Conservation (phyloP, 2,329 filamentous ascomycete species). For the Fusarium multiceps region DNA sequence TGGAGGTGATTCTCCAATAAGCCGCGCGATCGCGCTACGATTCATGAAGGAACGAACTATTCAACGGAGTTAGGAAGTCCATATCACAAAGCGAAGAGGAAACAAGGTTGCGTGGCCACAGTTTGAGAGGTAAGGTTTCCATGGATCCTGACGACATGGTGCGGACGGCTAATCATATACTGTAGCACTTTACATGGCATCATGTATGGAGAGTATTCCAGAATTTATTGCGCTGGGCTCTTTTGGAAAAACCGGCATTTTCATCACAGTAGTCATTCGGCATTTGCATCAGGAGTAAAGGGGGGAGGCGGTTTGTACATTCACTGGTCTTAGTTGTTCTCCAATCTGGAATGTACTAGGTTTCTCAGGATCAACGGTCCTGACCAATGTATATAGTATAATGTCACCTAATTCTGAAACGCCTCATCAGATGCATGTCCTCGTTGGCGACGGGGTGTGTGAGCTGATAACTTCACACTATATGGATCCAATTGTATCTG, state of each 20-base stretch:
- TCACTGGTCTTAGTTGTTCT: conserved; percentile 3
- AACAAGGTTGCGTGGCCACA: background rate
- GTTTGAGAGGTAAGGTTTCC: conserved; percentile 6
- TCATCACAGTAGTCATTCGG: background rate
- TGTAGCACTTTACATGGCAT: background rate
- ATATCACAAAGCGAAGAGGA: background rate
- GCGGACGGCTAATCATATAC: conserved; percentile 5
- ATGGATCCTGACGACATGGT: background rate
- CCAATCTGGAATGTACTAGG: conserved; percentile 19
- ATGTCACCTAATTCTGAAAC: conserved; percentile 45
- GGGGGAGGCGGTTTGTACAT: background rate
- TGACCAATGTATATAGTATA: conserved; percentile 26
- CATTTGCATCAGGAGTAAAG: background rate
- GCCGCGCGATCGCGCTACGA: conserved; percentile 16
- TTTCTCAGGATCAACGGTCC: conserved; percentile 30
- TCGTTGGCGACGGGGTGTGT: conserved; percentile 27
- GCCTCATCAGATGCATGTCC: conserved; percentile 45
- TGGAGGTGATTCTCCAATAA: conserved; percentile 68
- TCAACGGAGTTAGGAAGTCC: conserved; percentile 18
- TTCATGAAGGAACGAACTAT: conserved; percentile 33
- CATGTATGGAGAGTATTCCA: background rate
- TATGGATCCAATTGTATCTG: conserved; percentile 17
- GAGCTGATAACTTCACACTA: conserved; percentile 24
- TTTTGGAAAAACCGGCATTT: background rate
- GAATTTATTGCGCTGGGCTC: background rate